phyloP scores from a whole-genome alignment of 495 filamentous ascomycete genomes.

The Filosporella fistucella region DNA sequence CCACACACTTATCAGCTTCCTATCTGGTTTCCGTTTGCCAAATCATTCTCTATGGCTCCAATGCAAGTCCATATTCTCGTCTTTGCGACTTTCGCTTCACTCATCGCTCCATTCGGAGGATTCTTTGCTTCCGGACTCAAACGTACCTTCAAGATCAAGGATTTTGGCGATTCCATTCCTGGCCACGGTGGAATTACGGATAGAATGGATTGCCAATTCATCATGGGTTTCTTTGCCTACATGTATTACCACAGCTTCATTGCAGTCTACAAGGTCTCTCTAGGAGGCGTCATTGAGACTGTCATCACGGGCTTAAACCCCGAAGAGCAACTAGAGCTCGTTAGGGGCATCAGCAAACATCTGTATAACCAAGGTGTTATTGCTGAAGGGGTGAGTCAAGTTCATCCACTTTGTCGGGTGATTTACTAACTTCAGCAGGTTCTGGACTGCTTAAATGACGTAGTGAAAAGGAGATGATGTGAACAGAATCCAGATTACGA shows the following conservation, averaged over 20 bases:
- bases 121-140: slow-evolving; percentile 99
- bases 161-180: slow-evolving; percentile 97
- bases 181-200: slow-evolving; percentile 99
- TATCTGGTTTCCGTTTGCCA: slow-evolving; percentile 57
- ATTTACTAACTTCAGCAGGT: slow-evolving; percentile 15
- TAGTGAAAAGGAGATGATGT: slow-evolving; percentile 19
- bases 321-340: slow-evolving; percentile 86
- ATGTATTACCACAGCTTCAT: slow-evolving; percentile 99
- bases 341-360: slow-evolving; percentile 79
- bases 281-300: slow-evolving; percentile 82
- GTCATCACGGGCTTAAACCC: slow-evolving; percentile 77
- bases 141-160: slow-evolving; percentile 99
- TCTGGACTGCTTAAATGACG: slow-evolving; percentile 21
- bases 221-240: slow-evolving; percentile 98
- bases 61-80: slow-evolving; percentile 94
- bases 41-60: slow-evolving; percentile 63
- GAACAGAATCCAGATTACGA: slow-evolving; percentile 16
- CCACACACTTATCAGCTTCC: slow-evolving; percentile 76
- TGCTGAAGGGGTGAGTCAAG: slow-evolving; percentile 21
- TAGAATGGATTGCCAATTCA: slow-evolving; percentile 99
- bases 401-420: neutral
- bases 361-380: slow-evolving; percentile 72
- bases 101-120: slow-evolving; percentile 97
- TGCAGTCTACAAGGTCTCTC: slow-evolving; percentile 72
- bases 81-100: slow-evolving; percentile 89